A percentile compares a stretch with the other conserved stretches of the same genome.
Conservation (phyloP, 1,139 yeast species). For the Blastobotrys malaysiensis region DNA sequence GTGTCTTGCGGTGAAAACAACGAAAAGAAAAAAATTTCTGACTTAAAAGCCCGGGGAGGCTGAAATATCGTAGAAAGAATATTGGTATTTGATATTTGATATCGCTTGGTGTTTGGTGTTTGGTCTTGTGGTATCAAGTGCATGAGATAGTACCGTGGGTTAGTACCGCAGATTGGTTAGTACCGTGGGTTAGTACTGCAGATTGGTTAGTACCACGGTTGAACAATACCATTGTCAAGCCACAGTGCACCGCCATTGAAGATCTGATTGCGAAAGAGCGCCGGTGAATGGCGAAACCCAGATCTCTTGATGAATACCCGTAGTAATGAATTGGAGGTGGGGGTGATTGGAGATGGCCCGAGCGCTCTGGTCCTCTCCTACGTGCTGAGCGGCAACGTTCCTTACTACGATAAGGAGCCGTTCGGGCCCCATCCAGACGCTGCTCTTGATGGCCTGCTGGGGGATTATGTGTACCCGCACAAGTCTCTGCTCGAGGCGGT, state of each 20-base stretch:
- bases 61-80: background rate
- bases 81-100: background rate
- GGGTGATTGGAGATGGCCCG: conserved; percentile 32
- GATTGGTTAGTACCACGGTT: background rate
- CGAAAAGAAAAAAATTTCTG: background rate
- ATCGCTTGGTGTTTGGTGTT: background rate
- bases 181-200: too few species aligned
- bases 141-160: too few species aligned
- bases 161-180: too few species aligned
- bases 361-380: conserved; percentile 31
- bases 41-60: background rate
- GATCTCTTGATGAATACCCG: background rate
- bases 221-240: background rate
- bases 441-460: conserved; percentile 24
- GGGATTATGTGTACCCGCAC: conserved; percentile 12
- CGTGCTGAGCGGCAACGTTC: conserved; percentile 31
- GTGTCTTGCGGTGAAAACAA: background rate
- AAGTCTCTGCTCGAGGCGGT: conserved; percentile 24
- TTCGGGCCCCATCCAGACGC: conserved; percentile 32
- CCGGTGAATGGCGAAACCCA: background rate
- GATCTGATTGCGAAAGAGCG: background rate
- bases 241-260: background rate
- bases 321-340: conserved; percentile 8
- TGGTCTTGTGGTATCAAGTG: background rate
- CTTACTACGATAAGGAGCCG: conserved; percentile 27